These are phyloP conservation scores for Deinandra increscens DNA, from an alignment of 129 eudicot species.

Conservation along the genomic window DNA sequence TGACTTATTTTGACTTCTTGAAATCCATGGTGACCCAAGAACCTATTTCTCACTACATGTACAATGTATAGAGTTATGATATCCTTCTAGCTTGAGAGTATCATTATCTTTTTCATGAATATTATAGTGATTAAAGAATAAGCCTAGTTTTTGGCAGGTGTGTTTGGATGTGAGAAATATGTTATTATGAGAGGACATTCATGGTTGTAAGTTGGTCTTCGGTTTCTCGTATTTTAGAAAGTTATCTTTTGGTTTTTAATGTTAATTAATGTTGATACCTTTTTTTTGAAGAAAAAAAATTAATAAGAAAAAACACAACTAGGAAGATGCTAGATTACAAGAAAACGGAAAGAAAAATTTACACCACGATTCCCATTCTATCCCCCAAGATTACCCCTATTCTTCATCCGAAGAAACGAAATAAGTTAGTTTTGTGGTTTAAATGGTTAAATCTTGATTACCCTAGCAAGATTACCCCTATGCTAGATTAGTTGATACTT, in stretches of 20 bases:
- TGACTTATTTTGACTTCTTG: constrained; percentile 26
- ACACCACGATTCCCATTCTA: too few species aligned
- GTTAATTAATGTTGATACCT: too few species aligned
- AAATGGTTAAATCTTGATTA: too few species aligned
- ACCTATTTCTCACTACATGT: constrained; percentile 18
- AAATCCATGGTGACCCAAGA: constrained; percentile 28
- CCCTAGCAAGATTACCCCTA: too few species aligned
- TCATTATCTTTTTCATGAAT: constrained; percentile 26
- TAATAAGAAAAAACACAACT: too few species aligned
- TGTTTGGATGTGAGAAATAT: constrained; percentile 25
- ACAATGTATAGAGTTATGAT: constrained; percentile 54
- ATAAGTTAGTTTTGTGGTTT: too few species aligned
- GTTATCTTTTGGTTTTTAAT: constrained; percentile 10
- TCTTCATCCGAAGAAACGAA: too few species aligned
- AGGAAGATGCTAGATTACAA: too few species aligned
- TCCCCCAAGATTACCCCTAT: too few species aligned
- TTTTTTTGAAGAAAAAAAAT: too few species aligned
- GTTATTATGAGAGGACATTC: constrained; percentile 27
- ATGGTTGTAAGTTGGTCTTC: constrained; percentile 40
- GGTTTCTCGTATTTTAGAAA: constrained; percentile 22
- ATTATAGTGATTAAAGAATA: constrained; percentile 30
- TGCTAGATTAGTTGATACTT: constrained; percentile 14
- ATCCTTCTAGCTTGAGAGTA: constrained; percentile 18
- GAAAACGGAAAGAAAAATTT: too few species aligned
- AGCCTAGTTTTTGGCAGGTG: constrained; percentile 32